Conservation (phyloP, 2,329 filamentous ascomycete genomes). For the Nothophoma quercina region DNA sequence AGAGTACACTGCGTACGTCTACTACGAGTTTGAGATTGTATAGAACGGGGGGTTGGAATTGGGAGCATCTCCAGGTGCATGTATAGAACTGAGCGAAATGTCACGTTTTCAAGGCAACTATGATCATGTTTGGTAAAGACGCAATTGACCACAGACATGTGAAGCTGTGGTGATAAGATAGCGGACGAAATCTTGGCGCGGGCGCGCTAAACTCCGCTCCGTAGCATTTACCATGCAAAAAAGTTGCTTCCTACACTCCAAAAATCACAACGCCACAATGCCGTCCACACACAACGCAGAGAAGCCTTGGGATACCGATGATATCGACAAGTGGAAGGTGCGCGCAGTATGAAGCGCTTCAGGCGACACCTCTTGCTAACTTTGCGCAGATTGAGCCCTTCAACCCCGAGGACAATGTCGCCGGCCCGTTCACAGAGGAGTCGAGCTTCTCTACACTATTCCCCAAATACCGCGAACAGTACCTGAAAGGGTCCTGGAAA, state of each 20-base stretch:
- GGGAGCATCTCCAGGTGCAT: slow-evolving; percentile 9
- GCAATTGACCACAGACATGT: background rate
- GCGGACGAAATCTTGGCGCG: slow-evolving; percentile 3
- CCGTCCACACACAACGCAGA: slow-evolving; percentile 88
- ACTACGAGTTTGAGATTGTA: slow-evolving; percentile 87
- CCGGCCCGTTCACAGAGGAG: slow-evolving; percentile 89
- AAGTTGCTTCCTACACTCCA: slow-evolving; percentile 6
- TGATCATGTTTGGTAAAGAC: background rate
- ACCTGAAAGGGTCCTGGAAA: slow-evolving; percentile 92
- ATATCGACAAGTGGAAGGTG: slow-evolving; percentile 96
- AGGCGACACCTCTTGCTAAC: background rate
- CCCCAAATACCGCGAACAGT: slow-evolving; percentile 95
- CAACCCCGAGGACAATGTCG: slow-evolving; percentile 82
- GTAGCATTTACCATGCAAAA: too few species aligned
- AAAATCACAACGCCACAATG: slow-evolving; percentile 60
- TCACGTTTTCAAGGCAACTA: too few species aligned
- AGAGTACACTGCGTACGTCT: slow-evolving; percentile 96
- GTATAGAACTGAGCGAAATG: slow-evolving; percentile 18
- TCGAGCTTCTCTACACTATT: slow-evolving; percentile 88
- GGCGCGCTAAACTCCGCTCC: slow-evolving; percentile 5
- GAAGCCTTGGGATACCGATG: slow-evolving; percentile 81
- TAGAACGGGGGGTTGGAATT: slow-evolving; percentile 6
- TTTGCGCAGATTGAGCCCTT: slow-evolving; percentile 74
- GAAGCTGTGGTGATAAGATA: slow-evolving; percentile 8
- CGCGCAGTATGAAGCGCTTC: slow-evolving; percentile 1